Conservation (phyloP, 1,284 basidiomycete species). For the Boletus semigastroideus region DNA sequence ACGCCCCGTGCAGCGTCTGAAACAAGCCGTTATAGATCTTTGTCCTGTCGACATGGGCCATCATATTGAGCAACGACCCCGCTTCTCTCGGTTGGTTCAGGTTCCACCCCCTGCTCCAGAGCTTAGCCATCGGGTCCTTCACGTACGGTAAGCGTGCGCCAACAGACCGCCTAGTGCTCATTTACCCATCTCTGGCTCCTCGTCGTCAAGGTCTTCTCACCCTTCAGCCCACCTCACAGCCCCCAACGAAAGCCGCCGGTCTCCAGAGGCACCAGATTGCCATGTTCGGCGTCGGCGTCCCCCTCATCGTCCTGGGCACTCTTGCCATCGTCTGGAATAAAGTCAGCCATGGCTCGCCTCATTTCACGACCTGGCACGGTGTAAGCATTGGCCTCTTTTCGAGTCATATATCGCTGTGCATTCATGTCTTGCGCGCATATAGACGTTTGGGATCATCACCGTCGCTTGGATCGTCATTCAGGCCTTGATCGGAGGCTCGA, state of each 20-base stretch:
- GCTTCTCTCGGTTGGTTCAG: constrained; percentile 56
- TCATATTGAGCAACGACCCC: constrained; percentile 51
- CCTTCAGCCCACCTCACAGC: constrained; percentile 71
- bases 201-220: constrained; percentile 59
- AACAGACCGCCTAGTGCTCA: neutral
- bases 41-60: constrained; percentile 51
- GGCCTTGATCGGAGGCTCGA: constrained; percentile 56
- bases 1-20: constrained; percentile 10
- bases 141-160: constrained; percentile 51
- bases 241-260: constrained; percentile 63
- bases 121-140: constrained; percentile 51
- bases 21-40: constrained; percentile 42
- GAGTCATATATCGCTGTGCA: constrained; percentile 1
- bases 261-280: constrained; percentile 62
- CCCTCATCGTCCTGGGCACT: constrained; percentile 54
- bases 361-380: constrained; percentile 69
- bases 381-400: constrained; percentile 38
- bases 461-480: constrained; percentile 58
- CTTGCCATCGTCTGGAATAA: constrained; percentile 59
- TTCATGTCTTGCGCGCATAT: neutral
- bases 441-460: constrained; percentile 58
- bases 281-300: constrained; percentile 52
- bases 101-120: constrained; percentile 64
- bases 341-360: constrained; percentile 40
- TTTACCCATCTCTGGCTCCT: neutral